Base-by-base conservation (phyloP, 2,329 filamentous ascomycete genomes). In the Curvularia sp. region DNA sequence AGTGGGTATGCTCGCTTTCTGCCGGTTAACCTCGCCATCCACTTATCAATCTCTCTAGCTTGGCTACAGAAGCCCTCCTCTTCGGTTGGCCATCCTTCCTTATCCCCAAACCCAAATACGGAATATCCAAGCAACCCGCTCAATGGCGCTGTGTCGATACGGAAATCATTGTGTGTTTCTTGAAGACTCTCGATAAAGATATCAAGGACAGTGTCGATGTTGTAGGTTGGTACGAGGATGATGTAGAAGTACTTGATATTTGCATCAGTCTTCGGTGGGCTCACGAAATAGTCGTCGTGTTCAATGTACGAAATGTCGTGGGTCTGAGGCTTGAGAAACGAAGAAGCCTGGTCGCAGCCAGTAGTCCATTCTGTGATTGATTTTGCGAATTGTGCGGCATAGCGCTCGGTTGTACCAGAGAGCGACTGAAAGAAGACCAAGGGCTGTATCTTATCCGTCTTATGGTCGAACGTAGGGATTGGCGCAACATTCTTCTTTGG, bases 121-220 rank as follows among this genome's bases (percentile, higher is more conserved):
- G 92, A 92, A 73, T 97, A 98, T 8, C 94, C 94, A 2, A 93
- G 80, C 15, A 98, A 78, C 1, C 83, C 80, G 0, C 89, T 88
- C 46, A 99, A 79, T 0, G 95, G 90, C 0, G 91, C 89, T 0
- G 93, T 97, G 69, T 98, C 93, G 65, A 99, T 96, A 57, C 94
- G 87, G 81, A 98, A 98, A 77, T 99, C 95, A 79, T 98, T 88
- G 74, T 98, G 94, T 0, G 93, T 98, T 75, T 99, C 94, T 73
- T 90, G 84, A 5, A 99, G 80, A 74, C 97, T 92, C 63, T 92
- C 88, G 23, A 98, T 81, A 74, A 98, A 93, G 15, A 87, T 94
- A 71, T 93, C 90, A 66, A 97, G 87, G 65, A 96, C 90, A 7
- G 91, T 94, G 71, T 97, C 94, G 70, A 97, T 97, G 72, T 98